Evolutionary conservation across 495 filamentous ascomycete genomes (phyloP).

Genomic region (Acidiella bohemica): DNA sequence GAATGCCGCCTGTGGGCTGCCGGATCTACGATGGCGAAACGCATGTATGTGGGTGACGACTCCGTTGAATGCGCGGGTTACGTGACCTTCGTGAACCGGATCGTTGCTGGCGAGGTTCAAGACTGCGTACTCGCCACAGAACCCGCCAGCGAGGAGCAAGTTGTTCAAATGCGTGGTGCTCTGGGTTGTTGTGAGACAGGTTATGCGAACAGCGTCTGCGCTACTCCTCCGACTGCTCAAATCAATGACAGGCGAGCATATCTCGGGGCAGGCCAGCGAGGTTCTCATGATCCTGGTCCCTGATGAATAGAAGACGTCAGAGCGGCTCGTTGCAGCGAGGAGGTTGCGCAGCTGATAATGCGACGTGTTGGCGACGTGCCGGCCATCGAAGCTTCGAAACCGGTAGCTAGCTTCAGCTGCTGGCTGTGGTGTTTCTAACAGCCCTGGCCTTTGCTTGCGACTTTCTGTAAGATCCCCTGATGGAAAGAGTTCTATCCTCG

Average conservation of each 20-base stretch:
- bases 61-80: conserved; percentile 53
- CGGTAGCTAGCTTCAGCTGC: no score
- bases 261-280: conserved; percentile 32
- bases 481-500: neutral
- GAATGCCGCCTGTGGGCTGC: conserved; percentile 56
- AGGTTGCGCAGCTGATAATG: conserved; percentile 89
- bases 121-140: conserved; percentile 68
- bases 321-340: conserved; percentile 57
- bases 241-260: conserved; percentile 40
- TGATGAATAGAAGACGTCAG: conserved; percentile 63
- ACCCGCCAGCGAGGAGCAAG: conserved; percentile 66
- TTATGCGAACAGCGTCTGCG: conserved; percentile 38
- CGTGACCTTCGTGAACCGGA: conserved; percentile 43
- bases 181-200: conserved; percentile 48
- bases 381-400: conserved; percentile 57
- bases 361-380: conserved; percentile 47
- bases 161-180: conserved; percentile 33
- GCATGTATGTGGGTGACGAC: conserved; percentile 84
- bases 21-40: conserved; percentile 38
- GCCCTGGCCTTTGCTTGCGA: neutral
- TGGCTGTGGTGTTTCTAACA: neutral
- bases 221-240: conserved; percentile 33
- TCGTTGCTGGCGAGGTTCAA: conserved; percentile 36
- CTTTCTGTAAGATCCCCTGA: neutral
- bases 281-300: conserved; percentile 42